Evolutionary conservation across 805 yeast genomes (phyloP).

Genomic region (Kazachstania taianensis): DNA sequence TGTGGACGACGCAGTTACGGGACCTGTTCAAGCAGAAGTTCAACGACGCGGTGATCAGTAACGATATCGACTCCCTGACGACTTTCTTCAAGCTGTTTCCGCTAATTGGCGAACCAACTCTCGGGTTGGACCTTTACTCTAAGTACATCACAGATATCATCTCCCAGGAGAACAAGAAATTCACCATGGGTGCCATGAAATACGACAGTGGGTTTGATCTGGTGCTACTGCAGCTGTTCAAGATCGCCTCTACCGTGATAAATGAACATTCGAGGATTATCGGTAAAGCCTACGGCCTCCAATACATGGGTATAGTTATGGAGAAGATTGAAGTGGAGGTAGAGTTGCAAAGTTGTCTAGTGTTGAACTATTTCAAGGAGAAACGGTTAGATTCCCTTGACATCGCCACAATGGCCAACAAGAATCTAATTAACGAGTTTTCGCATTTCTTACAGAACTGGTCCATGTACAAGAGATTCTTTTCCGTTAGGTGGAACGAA

Average conservation of each 20-base stretch:
- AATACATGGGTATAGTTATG: constrained; percentile 56
- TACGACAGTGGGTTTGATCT: constrained; percentile 13
- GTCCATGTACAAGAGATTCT: constrained; percentile 68
- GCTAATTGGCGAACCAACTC: constrained; percentile 56
- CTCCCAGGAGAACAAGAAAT: constrained; percentile 62
- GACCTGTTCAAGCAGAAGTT: constrained; percentile 52
- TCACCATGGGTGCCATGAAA: constrained; percentile 46
- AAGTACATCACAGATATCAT: constrained; percentile 78
- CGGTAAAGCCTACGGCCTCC: constrained; percentile 54
- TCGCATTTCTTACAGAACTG: constrained; percentile 75
- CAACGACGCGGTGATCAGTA: constrained; percentile 52
- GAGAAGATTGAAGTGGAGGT: constrained; percentile 74
- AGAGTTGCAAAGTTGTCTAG: constrained; percentile 85
- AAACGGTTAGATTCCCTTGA: constrained; percentile 26
- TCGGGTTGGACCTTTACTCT: constrained; percentile 75
- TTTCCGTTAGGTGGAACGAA: constrained; percentile 57
- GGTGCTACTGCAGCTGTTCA: constrained; percentile 60
- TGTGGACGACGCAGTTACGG: constrained; percentile 53
- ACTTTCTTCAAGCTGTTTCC: constrained; percentile 82
- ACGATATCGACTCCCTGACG: constrained; percentile 62
- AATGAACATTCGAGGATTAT: constrained; percentile 81
- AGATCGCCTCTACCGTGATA: constrained; percentile 73
- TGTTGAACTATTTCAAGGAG: constrained; percentile 31
- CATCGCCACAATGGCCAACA: constrained; percentile 44
- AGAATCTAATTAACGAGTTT: constrained; percentile 47